Evolutionary conservation across 352 stramenopile genomes (phyloP).

Genomic region (Pythium utonaiense): DNA sequence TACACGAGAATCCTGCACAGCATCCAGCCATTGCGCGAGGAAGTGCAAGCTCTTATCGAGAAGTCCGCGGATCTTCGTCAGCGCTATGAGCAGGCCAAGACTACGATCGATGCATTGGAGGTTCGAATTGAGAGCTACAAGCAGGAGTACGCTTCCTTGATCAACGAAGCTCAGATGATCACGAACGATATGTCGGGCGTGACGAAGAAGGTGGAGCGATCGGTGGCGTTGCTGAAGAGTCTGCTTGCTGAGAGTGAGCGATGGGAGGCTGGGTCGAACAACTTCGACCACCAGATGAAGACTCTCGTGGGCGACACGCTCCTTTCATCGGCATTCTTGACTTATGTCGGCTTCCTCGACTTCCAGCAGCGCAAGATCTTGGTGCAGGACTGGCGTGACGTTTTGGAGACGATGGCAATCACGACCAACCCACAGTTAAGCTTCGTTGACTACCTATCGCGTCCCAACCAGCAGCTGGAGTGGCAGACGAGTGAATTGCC

Average conservation of each 20-base stretch:
- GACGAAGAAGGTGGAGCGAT: constrained; percentile 96
- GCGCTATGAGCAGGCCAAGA: constrained; percentile 91
- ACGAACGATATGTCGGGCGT: constrained; percentile 98
- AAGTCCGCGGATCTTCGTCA: constrained; percentile 91
- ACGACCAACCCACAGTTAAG: constrained; percentile 71
- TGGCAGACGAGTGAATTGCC: constrained; percentile 97
- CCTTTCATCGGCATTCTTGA: constrained; percentile 95
- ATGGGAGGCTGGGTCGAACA: constrained; percentile 96
- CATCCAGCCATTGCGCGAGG: constrained; percentile 97
- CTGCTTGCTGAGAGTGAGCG: constrained; percentile 97
- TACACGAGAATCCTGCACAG: constrained; percentile 98
- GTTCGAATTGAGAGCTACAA: constrained; percentile 98
- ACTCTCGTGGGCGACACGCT: constrained; percentile 97
- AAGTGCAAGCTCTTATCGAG: constrained; percentile 97
- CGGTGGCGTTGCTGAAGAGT: constrained; percentile 96
- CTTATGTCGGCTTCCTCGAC: constrained; percentile 98
- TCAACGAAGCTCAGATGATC: constrained; percentile 97
- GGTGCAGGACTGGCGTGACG: constrained; percentile 93
- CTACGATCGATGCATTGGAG: constrained; percentile 94
- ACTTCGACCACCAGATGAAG: constrained; percentile 96
- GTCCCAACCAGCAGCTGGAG: constrained; percentile 91
- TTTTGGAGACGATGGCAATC: constrained; percentile 93
- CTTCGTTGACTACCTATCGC: constrained; percentile 97
- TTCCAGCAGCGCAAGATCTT: constrained; percentile 95
- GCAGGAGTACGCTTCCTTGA: constrained; percentile 97